Base-by-base conservation (phyloP, 768 basidiomycete species). In the Boletus rubroflammeus region DNA sequence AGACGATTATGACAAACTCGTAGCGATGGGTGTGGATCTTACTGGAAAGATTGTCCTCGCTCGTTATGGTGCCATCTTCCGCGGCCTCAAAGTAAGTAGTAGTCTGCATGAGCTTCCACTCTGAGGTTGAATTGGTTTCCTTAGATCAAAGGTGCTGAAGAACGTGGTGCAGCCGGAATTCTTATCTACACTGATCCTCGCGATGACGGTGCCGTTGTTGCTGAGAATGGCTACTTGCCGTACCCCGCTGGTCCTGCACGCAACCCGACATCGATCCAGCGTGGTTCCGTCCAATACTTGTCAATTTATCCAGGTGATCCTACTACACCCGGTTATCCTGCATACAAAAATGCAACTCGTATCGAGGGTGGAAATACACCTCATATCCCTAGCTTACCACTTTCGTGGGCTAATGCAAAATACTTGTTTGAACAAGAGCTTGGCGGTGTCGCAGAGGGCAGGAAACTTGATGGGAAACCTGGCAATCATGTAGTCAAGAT, bases 171-270 rank as follows among this genome's bases (percentile, higher is more conserved):
- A 3, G 77, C 75, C 26, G 93, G 85, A 32, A 76, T 85, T 29
- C 71, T 96, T 41, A 91, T 95, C 50, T 95, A 91, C 73, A 84
- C 82, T 34, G 93, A 96, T 69, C 86, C 88, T 15, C 85, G 84
- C 28, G 91, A 95, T 65, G 91, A 96, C 61, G 93, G 93, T 5
- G 80, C 74, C 48, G 86, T 92, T 21, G 90, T 85, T 1, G 76
- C 77, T 11, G 78, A 80, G 58, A 92, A 93, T 53, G 93, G 90
- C 10, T 93, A 86, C 65, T 71, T 79, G 14, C 75, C 85, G 35
- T 84, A 69, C 38, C 95, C 93, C 1, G 74, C 81, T 19, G 94
- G 95, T 8, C 93, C 93, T 28, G 94, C 93, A 44, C 81, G 91
- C 46, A 90, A 92, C 71, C 88, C 87, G 0, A 81, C 82, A 1